Evolutionary conservation across 805 yeast species (phyloP), one percentile per base, ranked within the genome.

Genomic region (Yarrowia divulgata): DNA sequence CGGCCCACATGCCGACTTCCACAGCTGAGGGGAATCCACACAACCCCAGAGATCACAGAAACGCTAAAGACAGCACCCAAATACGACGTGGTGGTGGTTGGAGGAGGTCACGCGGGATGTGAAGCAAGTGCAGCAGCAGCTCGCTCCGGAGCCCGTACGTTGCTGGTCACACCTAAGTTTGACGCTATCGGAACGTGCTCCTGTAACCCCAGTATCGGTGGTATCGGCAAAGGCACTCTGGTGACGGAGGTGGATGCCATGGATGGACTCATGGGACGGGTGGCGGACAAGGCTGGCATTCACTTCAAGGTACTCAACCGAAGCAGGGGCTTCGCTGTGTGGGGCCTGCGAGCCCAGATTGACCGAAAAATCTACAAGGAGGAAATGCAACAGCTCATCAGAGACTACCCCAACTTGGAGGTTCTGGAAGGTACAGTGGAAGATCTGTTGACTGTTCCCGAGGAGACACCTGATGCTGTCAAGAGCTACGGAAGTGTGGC

Each of bases 31-130:
- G 37, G 57, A 2, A 39, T 63, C 23, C 68, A 63, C 39, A 49
- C 57, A 5, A 63, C 55, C 3, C 68, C 68, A 1, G 46, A 63
- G 1, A 48, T 63, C 45, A 3, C 39, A 4, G 29, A 48, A 13
- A 63, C 46, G 29, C 72, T 73, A 32, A 58, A 49, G 13, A 35
- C 37, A 0, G 71, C 73, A 6, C 72, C 70, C 12, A 23, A 37
- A 14, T 57, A 69, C 40, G 94, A 93, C 0, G 97, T 93, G 0
- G 84, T 94, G 1, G 94, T 95, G 5, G 87, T 95, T 23, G 99
- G 99, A 5, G 99, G 97, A 13, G 99, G 99, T 0, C 99, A 95
- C 81, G 99, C 99, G 43, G 99, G 99, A 13, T 89, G 97, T 73
- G 99, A 95, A 78, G 99, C 99, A 0, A 95, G 97, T 1, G 84